These are phyloP conservation scores for Populus euphratica DNA, from an alignment of 345 rosid genomes.

Conservation along the genomic window DNA sequence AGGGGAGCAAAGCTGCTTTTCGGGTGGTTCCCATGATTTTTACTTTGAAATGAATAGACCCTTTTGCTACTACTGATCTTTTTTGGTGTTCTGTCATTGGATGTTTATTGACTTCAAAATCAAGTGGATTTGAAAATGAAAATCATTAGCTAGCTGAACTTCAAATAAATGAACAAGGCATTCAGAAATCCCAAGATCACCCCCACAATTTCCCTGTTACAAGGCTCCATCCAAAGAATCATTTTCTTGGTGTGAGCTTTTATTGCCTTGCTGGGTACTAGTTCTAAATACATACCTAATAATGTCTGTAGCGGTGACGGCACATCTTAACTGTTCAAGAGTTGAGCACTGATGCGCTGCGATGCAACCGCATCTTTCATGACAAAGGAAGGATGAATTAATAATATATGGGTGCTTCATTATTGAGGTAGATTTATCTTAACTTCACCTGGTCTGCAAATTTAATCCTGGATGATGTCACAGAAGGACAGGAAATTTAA, in stretches of 20 bases:
- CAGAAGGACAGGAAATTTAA: neutral
- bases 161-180: neutral
- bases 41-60: neutral
- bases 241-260: neutral
- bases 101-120: constrained; percentile 1
- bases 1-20: constrained; percentile 14
- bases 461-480: neutral
- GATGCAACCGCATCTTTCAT: neutral
- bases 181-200: neutral
- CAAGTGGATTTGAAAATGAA: neutral
- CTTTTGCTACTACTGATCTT: neutral
- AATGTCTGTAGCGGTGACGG: neutral
- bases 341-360: neutral
- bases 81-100: neutral
- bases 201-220: neutral
- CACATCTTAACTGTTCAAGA: neutral
- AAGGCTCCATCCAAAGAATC: neutral
- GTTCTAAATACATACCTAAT: neutral
- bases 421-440: neutral
- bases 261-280: neutral
- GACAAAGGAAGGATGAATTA: neutral
- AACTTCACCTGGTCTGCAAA: neutral
- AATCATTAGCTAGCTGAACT: neutral
- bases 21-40: constrained; percentile 11
- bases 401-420: neutral